These are phyloP conservation scores for Chlorella sp. DNA, from an alignment of 139 green algal genomes.

Conservation along the genomic window DNA sequence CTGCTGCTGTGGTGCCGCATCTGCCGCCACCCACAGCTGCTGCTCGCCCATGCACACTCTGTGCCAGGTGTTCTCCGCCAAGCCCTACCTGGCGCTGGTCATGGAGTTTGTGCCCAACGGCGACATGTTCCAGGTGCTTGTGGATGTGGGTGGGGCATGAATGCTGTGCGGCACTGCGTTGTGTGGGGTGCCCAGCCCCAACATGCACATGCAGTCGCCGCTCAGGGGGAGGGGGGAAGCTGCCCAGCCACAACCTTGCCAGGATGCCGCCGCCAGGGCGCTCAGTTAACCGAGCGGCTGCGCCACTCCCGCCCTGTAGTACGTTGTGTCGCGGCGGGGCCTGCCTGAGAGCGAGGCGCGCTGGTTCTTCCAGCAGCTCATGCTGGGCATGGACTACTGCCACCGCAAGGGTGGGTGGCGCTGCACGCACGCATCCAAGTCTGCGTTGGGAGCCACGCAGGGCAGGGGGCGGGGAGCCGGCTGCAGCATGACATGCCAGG, in stretches of 20 bases:
- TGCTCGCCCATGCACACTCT: background rate
- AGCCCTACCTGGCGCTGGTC: slow-evolving; percentile 73
- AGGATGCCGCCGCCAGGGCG: no score
- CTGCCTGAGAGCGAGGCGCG: slow-evolving; percentile 61
- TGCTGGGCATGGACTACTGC: slow-evolving; percentile 68
- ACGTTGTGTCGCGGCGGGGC: slow-evolving; percentile 49
- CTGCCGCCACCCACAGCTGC: no score
- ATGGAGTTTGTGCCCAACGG: slow-evolving; percentile 86
- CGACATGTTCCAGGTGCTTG: slow-evolving; percentile 74
- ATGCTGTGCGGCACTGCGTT: background rate
- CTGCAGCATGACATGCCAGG: background rate
- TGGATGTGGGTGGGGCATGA: background rate
- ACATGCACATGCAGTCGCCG: no score
- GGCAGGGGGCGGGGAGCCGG: no score
- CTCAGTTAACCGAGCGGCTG: no score
- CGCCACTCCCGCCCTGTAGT: background rate
- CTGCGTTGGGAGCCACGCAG: no score
- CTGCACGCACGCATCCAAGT: background rate
- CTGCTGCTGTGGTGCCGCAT: no score
- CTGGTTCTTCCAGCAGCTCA: slow-evolving; percentile 73
- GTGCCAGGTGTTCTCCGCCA: slow-evolving; percentile 27
- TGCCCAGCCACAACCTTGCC: no score
- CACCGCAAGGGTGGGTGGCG: slow-evolving; percentile 46
- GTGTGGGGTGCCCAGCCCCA: no score
- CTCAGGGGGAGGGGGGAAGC: no score